phyloP scores from a whole-genome alignment of 768 basidiomycete genomes.

The Leccinum disarticulatum region DNA sequence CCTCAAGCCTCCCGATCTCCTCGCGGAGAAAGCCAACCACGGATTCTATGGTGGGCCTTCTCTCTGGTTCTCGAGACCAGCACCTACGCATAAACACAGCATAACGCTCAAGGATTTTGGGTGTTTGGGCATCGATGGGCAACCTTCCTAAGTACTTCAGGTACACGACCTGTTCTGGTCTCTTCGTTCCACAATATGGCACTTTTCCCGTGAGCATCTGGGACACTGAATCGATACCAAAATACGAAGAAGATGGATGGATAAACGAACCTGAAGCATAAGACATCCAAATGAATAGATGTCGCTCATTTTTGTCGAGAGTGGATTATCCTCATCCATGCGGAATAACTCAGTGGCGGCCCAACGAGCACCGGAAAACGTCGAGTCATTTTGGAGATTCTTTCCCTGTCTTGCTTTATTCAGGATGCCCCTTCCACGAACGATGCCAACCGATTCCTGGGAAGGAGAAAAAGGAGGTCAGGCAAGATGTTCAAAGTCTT shows the following conservation, averaged over 20 bases:
- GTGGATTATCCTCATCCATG: not conserved
- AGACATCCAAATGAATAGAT: constrained; percentile 18
- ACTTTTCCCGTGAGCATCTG: constrained; percentile 10
- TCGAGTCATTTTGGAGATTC: not conserved
- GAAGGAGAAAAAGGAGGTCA: not conserved
- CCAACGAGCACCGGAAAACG: constrained; percentile 10
- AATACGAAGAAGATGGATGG: not conserved
- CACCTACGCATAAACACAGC: constrained; percentile 8
- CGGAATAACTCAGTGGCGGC: constrained; percentile 13
- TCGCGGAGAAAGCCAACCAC: constrained; percentile 2
- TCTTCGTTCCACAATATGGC: constrained; percentile 11
- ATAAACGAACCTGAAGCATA: constrained; percentile 15
- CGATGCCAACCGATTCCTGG: constrained; percentile 6
- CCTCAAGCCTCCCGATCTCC: constrained; percentile 4
- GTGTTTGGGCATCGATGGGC: constrained; percentile 12
- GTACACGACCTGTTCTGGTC: constrained; percentile 15
- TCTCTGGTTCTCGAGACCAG: constrained; percentile 12
- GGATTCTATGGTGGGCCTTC: constrained; percentile 10
- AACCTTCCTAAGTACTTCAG: constrained; percentile 14
- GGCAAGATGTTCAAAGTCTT: not conserved
- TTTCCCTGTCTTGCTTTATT: not conserved
- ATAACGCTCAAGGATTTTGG: constrained; percentile 2
- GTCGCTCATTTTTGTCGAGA: constrained; percentile 14
- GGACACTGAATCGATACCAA: not conserved
- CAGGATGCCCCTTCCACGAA: constrained; percentile 5